These are phyloP conservation scores for Pinus tabuliformis DNA, from an alignment of 75 land plant genomes.

Conservation along the genomic window DNA sequence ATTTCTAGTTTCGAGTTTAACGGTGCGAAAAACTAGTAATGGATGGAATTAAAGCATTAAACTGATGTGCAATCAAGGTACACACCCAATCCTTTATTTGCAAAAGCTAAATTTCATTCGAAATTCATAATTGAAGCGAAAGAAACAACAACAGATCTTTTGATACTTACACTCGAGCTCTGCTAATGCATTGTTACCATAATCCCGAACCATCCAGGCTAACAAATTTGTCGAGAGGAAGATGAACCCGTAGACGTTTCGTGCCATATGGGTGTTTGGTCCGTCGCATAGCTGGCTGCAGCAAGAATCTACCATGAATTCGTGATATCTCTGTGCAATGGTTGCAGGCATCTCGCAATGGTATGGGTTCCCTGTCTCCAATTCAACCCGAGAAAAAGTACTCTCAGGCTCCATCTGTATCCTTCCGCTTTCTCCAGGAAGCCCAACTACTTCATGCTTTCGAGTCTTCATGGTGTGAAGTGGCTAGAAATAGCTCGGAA, in stretches of 20 bases:
- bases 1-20: too few species aligned
- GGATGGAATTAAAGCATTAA: too few species aligned
- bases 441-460: too few species aligned
- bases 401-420: too few species aligned
- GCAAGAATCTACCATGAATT: slow-evolving; percentile 42
- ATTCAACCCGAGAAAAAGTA: too few species aligned
- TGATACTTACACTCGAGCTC: slow-evolving; percentile 51
- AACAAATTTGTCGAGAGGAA: slow-evolving; percentile 66
- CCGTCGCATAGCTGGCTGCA: slow-evolving; percentile 55
- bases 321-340: slow-evolving; percentile 8
- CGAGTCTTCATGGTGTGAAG: too few species aligned
- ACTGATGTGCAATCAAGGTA: too few species aligned
- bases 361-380: too few species aligned
- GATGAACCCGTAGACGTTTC: slow-evolving; percentile 78
- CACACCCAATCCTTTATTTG: too few species aligned
- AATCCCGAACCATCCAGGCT: slow-evolving; percentile 86
- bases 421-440: too few species aligned
- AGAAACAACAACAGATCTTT: background rate
- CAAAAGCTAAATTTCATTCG: background rate
- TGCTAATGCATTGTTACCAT: slow-evolving; percentile 51
- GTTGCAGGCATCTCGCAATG: background rate
- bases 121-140: background rate
- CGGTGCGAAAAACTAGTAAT: too few species aligned
- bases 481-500: too few species aligned
- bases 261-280: slow-evolving; percentile 69